Base-by-base conservation (phyloP, 345 rosid genomes). In the Syzygium jambos region DNA sequence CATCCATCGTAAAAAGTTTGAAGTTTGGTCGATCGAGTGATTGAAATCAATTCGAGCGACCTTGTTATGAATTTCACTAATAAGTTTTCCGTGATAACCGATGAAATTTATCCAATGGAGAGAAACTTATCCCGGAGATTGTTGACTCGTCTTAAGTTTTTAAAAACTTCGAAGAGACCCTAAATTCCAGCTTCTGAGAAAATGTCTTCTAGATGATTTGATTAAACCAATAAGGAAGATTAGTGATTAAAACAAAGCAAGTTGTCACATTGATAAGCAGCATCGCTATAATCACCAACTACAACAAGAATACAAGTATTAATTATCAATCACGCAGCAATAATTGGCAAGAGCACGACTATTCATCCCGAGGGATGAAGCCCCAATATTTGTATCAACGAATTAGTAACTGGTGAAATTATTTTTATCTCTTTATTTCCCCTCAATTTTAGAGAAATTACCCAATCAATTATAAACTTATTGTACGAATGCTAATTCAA, bases 401-500 rank as follows among this genome's bases (percentile, higher is more conserved):
- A 9, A 14, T n/a, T 13, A 30, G 23, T 30, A 8, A 16, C 43
- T 2, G 19, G 46, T 43, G 11, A 30, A 73, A 73, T 29, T 12
- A 43, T 34, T 19, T 23, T 27, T 49, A 12, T 25, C 14, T 46
- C 19, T 80, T 80, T 43, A 80, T 49, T 49, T 49, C 4, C 12
- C 2, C 29, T 49, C n/a, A 43, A 23, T 46, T 7, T 57, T 25
- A 57, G 30, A 25, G 34, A 83, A 49, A 83, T 83, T 49, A 83
- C 17, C 12, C 3, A 16, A 4, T 65, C 43, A 30, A 10, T 1
- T 22, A 2, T 41, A 65, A 65, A 65, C 4, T 1, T 8, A 65
- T 30, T 30, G 1, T 16, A 8, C 3, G 4, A 0, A 30, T 30
- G 10, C 16, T 0, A 65, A 29, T 30, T 29, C 22, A 7, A 8